phyloP scores from a whole-genome alignment of 192 early-diverging fungal genomes.

The Backusella westeae region DNA sequence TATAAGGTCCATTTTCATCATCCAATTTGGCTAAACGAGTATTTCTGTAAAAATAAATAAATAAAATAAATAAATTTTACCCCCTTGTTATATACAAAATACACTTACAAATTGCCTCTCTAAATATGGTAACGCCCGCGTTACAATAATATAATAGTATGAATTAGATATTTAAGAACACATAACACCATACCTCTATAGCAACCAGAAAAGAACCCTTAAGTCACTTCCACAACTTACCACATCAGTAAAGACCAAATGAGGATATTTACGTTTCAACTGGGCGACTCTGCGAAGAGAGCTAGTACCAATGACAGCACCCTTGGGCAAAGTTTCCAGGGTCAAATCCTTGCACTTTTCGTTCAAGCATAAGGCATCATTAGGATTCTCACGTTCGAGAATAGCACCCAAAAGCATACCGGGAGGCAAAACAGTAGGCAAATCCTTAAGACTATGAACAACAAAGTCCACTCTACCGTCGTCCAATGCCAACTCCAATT shows the following conservation, averaged over 20 bases:
- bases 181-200: neutral
- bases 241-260: constrained; percentile 74
- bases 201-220: neutral
- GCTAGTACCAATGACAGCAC: constrained; percentile 84
- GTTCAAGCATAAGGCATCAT: constrained; percentile 75
- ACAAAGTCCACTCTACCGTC: constrained; percentile 72
- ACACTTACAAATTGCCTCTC: constrained; percentile 40
- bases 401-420: constrained; percentile 85
- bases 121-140: neutral
- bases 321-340: constrained; percentile 66
- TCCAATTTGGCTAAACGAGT: constrained; percentile 90
- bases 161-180: neutral
- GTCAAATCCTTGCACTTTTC: constrained; percentile 27
- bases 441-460: constrained; percentile 94
- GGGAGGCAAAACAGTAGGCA: constrained; percentile 80
- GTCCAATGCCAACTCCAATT: constrained; percentile 79
- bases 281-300: constrained; percentile 88
- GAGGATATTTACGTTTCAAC: constrained; percentile 73
- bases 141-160: neutral
- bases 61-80: constrained; percentile 24
- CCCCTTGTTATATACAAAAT: constrained; percentile 5
- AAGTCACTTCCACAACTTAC: constrained; percentile 39
- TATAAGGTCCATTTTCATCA: constrained; percentile 62
- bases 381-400: constrained; percentile 84
- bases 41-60: constrained; percentile 64